phyloP scores from a whole-genome alignment of 805 yeast species.

The Wickerhamiella occidentalis region DNA sequence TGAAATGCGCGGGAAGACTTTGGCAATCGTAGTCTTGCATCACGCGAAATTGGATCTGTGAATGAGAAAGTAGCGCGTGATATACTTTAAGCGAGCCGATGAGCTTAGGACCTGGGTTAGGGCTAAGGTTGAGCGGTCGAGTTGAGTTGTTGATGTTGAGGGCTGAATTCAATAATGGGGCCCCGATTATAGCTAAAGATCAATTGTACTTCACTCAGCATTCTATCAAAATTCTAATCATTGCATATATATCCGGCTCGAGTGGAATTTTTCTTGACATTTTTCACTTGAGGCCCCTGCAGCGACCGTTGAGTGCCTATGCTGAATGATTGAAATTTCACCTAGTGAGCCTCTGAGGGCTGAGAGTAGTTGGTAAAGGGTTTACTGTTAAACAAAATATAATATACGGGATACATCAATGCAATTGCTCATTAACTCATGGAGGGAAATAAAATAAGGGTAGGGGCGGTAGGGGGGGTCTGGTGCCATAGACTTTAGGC shows the following conservation, averaged over 20 bases:
- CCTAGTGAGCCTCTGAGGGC: background rate
- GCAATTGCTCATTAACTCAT: background rate
- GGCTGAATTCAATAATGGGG: background rate
- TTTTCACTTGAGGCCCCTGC: background rate
- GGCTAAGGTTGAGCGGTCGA: constrained; percentile 5
- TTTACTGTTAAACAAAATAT: background rate
- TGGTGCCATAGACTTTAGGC: background rate
- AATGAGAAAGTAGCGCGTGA: constrained; percentile 1
- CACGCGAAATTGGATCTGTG: constrained; percentile 3
- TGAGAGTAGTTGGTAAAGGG: background rate
- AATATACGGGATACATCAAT: background rate
- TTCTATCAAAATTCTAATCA: no score
- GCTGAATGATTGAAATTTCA: background rate
- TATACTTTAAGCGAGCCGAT: background rate
- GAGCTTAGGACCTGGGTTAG: constrained; percentile 2
- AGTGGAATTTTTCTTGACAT: background rate
- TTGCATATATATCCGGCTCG: no score
- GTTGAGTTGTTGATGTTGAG: constrained; percentile 6
- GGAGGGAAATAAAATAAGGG: background rate
- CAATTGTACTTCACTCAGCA: no score
- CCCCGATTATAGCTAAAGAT: background rate
- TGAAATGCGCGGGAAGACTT: constrained; percentile 55
- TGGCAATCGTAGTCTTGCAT: constrained; percentile 24
- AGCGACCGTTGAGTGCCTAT: background rate
- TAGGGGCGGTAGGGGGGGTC: no score